phyloP scores from a whole-genome alignment of 2,329 filamentous ascomycete species.

The Trematosphaeria pertusa region DNA sequence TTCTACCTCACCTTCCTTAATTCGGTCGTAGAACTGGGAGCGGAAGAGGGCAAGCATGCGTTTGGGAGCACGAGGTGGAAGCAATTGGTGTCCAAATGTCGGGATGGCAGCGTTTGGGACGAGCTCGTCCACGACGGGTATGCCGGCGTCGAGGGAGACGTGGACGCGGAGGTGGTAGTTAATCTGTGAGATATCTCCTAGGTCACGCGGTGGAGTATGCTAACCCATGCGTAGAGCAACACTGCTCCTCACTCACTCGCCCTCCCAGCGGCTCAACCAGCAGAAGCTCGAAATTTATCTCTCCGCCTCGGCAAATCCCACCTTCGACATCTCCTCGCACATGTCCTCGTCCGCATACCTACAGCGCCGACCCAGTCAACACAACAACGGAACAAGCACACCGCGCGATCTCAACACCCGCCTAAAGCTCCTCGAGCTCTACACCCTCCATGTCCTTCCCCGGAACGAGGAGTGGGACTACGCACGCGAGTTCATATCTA shows the following conservation, averaged over 20 bases:
- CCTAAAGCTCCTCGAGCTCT: conserved; percentile 92
- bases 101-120: conserved; percentile 93
- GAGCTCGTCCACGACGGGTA: conserved; percentile 89
- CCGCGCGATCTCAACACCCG: conserved; percentile 83
- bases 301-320: conserved; percentile 74
- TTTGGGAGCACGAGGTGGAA: conserved; percentile 91
- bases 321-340: conserved; percentile 73
- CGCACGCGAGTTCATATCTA: conserved; percentile 85
- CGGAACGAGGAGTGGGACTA: conserved; percentile 97
- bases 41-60: conserved; percentile 86
- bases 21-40: conserved; percentile 84
- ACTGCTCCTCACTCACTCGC: conserved; percentile 87
- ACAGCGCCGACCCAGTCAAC: conserved; percentile 39
- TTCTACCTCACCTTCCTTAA: conserved; percentile 94
- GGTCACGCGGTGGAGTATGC: conserved; percentile 8
- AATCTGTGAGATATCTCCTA: conserved; percentile 69
- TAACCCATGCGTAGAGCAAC: conserved; percentile 69
- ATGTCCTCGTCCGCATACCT: conserved; percentile 57
- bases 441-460: conserved; percentile 92
- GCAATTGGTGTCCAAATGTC: conserved; percentile 79
- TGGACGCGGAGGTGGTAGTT: conserved; percentile 93
- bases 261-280: conserved; percentile 83
- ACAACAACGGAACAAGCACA: conserved; percentile 73
- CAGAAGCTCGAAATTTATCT: conserved; percentile 88
- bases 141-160: conserved; percentile 83